phyloP scores from a whole-genome alignment of 441 rosid genomes.

The Erodium texanum region DNA sequence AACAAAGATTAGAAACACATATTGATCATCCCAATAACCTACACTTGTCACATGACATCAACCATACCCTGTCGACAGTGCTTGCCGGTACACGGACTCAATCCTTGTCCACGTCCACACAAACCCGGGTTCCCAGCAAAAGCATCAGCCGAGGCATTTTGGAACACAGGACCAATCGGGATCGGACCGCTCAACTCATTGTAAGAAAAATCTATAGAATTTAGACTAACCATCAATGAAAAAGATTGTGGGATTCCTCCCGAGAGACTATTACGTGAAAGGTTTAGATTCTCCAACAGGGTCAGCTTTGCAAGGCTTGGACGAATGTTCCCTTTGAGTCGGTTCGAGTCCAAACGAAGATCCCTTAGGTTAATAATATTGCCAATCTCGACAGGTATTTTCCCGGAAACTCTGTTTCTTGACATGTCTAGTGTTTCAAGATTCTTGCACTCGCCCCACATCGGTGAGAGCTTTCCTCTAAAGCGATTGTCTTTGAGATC shows the following conservation, averaged over 20 bases:
- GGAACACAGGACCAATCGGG: slow-evolving; percentile 25
- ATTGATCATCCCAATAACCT: too few species aligned
- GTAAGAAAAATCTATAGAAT: slow-evolving; percentile 23
- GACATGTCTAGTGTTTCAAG: slow-evolving; percentile 40
- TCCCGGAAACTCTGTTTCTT: slow-evolving; percentile 41
- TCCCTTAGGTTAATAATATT: slow-evolving; percentile 26
- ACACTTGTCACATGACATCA: background rate
- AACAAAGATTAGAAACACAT: too few species aligned
- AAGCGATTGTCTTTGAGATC: slow-evolving; percentile 37
- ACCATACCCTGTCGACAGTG: slow-evolving; percentile 11
- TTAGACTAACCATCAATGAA: slow-evolving; percentile 19
- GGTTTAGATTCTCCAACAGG: slow-evolving; percentile 37
- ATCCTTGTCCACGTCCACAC: slow-evolving; percentile 21
- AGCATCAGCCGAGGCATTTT: slow-evolving; percentile 18
- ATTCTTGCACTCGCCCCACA: slow-evolving; percentile 52
- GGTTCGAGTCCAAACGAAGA: slow-evolving; percentile 37
- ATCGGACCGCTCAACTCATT: slow-evolving; percentile 29
- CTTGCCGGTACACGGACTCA: slow-evolving; percentile 21
- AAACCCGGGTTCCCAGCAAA: slow-evolving; percentile 26
- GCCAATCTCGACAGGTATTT: slow-evolving; percentile 43
- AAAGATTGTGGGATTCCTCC: slow-evolving; percentile 35
- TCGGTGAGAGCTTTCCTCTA: slow-evolving; percentile 36
- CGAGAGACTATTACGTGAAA: slow-evolving; percentile 47
- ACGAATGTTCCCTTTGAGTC: slow-evolving; percentile 41
- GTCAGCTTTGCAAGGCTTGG: slow-evolving; percentile 32